These are phyloP conservation scores for Myochromella boudieri DNA, from an alignment of 768 basidiomycete genomes.

Conservation along the genomic window DNA sequence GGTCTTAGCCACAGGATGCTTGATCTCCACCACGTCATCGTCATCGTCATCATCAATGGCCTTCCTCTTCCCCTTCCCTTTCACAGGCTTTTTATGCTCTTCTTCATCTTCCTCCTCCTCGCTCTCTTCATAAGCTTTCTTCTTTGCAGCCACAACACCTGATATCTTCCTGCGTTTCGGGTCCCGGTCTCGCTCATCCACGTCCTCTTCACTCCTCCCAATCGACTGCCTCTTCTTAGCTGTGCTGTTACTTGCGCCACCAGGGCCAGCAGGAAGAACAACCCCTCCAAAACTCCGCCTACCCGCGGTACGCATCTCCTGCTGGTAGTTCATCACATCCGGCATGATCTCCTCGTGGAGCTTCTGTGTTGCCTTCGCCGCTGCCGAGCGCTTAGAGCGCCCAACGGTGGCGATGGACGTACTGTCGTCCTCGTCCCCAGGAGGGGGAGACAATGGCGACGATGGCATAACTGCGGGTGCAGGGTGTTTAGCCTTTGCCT, in stretches of 20 bases:
- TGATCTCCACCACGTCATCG: constrained; percentile 6
- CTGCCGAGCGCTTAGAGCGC: constrained; percentile 38
- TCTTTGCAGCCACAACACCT: constrained; percentile 8
- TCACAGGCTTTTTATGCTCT: constrained; percentile 6
- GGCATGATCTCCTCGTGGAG: constrained; percentile 75
- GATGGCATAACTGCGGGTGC: neutral
- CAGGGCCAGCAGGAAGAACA: constrained; percentile 19
- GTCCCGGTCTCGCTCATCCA: constrained; percentile 5
- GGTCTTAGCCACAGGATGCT: constrained; percentile 4
- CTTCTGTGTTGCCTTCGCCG: constrained; percentile 46
- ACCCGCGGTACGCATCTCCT: constrained; percentile 55
- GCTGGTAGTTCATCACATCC: constrained; percentile 68
- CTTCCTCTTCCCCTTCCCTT: constrained; percentile 21
- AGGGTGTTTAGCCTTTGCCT: constrained; percentile 7
- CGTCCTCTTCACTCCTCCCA: constrained; percentile 9
- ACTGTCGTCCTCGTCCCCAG: constrained; percentile 7
- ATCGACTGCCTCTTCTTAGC: constrained; percentile 13
- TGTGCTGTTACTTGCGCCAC: constrained; percentile 3
- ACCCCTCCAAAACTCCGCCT: constrained; percentile 29
- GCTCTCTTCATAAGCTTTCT: constrained; percentile 13
- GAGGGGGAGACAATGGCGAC: constrained; percentile 15
- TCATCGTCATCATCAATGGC: constrained; percentile 10
- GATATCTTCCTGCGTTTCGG: constrained; percentile 12
- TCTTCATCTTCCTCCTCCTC: constrained; percentile 13
- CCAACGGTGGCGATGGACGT: constrained; percentile 12